Conservation (phyloP, 805 yeast species). For the Cyberlindnera nakhonratchasimensis region DNA sequence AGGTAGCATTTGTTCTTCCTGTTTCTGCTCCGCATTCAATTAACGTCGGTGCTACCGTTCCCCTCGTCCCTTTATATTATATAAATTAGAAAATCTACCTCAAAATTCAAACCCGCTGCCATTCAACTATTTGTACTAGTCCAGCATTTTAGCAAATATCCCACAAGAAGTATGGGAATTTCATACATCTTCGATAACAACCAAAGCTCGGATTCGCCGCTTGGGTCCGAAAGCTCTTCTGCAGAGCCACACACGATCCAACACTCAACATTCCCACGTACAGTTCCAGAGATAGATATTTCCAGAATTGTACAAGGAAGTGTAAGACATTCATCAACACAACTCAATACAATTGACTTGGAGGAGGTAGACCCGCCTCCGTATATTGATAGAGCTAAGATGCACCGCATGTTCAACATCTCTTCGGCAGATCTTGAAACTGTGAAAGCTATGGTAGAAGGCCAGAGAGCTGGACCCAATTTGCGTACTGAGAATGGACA, state of each 20-base stretch:
- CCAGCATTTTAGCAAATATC: too few relatives aligned
- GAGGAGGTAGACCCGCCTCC: constrained; percentile 10
- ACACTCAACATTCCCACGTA: constrained; percentile 3
- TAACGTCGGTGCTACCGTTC: too few relatives aligned
- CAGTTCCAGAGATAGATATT: constrained; percentile 2
- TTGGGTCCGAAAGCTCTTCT: not conserved
- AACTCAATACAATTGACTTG: not conserved
- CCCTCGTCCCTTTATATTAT: too few relatives aligned
- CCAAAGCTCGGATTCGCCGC: not conserved
- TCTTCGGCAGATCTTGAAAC: constrained; percentile 11
- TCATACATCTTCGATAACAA: constrained; percentile 2
- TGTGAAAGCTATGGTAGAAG: constrained; percentile 7
- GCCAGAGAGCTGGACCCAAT: not conserved
- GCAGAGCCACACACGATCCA: not conserved
- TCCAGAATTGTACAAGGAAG: constrained; percentile 2
- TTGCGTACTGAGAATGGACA: too few relatives aligned
- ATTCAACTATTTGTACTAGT: not conserved
- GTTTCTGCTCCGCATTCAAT: too few relatives aligned
- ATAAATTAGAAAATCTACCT: too few relatives aligned
- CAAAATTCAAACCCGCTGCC: too few relatives aligned
- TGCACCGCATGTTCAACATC: constrained; percentile 13
- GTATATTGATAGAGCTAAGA: constrained; percentile 10
- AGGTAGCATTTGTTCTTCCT: too few relatives aligned
- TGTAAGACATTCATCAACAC: not conserved
- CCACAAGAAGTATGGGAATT: not conserved